These are phyloP conservation scores for Russula foetens DNA, from an alignment of 768 basidiomycete species.

Conservation along the genomic window DNA sequence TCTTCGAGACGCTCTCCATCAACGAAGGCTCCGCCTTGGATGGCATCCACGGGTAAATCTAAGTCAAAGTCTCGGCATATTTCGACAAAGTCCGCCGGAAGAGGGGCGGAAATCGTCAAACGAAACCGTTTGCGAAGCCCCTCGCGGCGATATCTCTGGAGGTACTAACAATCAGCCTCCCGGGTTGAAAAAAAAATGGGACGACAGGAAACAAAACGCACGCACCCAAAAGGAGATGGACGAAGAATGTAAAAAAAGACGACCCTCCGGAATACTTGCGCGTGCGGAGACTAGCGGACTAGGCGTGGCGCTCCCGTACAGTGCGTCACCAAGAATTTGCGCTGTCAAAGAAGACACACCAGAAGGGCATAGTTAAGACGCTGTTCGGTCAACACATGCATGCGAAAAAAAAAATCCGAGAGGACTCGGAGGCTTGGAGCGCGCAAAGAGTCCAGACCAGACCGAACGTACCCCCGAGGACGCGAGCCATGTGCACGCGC, in stretches of 20 bases:
- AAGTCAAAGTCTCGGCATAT: constrained; percentile 12
- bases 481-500: constrained; percentile 17
- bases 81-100: constrained; percentile 15
- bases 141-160: constrained; percentile 14
- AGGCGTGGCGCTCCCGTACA: constrained; percentile 5
- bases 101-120: constrained; percentile 15
- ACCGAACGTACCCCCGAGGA: constrained; percentile 4
- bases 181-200: neutral
- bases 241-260: constrained; percentile 19
- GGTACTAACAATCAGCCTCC: neutral
- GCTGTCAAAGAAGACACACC: constrained; percentile 8
- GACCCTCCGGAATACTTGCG: constrained; percentile 1
- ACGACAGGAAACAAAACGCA: neutral
- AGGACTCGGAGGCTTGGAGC: too few species aligned
- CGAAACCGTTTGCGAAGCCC: constrained; percentile 16
- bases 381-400: too few species aligned
- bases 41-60: neutral
- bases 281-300: neutral
- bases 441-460: too few species aligned
- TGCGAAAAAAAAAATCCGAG: too few species aligned
- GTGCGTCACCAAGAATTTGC: constrained; percentile 16
- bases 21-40: constrained; percentile 11
- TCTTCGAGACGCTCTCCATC: constrained; percentile 4
- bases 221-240: constrained; percentile 17
- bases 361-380: too few species aligned